A percentile compares a stretch with the other conserved stretches of the same genome.
These are phyloP conservation scores for Aphanoascus verrucosus DNA, from an alignment of 2,329 filamentous ascomycete genomes.

Conservation along the genomic window DNA sequence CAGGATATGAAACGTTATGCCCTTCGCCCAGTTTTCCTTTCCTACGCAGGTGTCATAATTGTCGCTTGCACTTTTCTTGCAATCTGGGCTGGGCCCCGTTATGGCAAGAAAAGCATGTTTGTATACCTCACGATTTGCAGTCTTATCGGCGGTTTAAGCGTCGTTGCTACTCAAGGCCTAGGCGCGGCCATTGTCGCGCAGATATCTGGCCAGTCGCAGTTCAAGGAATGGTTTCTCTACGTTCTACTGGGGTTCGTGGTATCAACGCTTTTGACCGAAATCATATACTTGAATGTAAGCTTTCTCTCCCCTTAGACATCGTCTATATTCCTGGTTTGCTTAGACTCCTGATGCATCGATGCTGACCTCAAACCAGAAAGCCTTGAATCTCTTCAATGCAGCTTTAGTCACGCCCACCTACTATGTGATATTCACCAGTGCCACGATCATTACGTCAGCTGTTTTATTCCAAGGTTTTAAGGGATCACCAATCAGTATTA, in stretches of 20 bases:
- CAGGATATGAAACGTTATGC: conserved; percentile 87
- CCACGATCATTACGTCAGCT: conserved; percentile 87
- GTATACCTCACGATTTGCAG: conserved; percentile 96
- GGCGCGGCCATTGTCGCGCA: conserved; percentile 86
- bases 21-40: conserved; percentile 73
- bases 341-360: background rate
- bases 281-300: conserved; percentile 89
- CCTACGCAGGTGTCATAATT: conserved; percentile 73
- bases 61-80: conserved; percentile 61
- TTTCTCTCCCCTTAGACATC: background rate
- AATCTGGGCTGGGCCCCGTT: conserved; percentile 71
- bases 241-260: conserved; percentile 85
- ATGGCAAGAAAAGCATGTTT: conserved; percentile 94
- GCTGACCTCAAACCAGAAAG: conserved; percentile 59
- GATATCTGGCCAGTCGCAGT: conserved; percentile 69
- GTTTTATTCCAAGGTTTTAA: conserved; percentile 92
- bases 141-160: conserved; percentile 83
- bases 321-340: background rate
- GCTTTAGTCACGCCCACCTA: conserved; percentile 96
- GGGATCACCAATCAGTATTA: conserved; percentile 66
- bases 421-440: conserved; percentile 95
- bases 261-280: conserved; percentile 79
- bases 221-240: conserved; percentile 96
- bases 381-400: conserved; percentile 90
- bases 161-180: conserved; percentile 86